Evolutionary conservation across 495 filamentous ascomycete genomes (phyloP).

Genomic region (Xanthoparmelia taractica): DNA sequence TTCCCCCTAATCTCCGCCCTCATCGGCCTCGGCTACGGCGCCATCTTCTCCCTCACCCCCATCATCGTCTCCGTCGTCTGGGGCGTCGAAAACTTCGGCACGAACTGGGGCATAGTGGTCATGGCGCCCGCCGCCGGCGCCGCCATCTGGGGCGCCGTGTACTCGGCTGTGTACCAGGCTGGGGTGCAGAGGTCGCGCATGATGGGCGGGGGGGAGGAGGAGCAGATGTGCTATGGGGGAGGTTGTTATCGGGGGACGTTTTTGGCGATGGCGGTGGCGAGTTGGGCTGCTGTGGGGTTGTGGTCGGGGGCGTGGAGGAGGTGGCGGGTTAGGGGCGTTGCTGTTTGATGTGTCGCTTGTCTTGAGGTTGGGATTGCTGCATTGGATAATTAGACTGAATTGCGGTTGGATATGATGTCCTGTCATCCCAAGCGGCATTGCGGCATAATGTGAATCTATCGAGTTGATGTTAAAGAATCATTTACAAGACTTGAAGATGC

Average conservation of each 20-base stretch:
- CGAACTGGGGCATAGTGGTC: conserved; percentile 93
- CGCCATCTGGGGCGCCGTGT: conserved; percentile 76
- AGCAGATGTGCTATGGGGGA: conserved; percentile 54
- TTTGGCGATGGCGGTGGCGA: conserved; percentile 70
- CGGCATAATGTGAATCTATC: not conserved
- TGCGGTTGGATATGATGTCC: not conserved
- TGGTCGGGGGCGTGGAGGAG: conserved; percentile 80
- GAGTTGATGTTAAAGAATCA: not conserved
- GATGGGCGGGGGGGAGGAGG: conserved; percentile 36
- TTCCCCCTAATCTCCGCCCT: conserved; percentile 75
- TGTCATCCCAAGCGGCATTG: not conserved
- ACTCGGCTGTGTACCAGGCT: conserved; percentile 68
- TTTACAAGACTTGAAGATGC: not conserved
- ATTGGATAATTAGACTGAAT: not conserved
- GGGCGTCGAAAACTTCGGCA: conserved; percentile 97
- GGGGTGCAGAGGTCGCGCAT: conserved; percentile 24
- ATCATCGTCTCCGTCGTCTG: conserved; percentile 92
- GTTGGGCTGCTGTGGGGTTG: conserved; percentile 66
- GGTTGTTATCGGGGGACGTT: conserved; percentile 70
- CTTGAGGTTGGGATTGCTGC: not conserved
- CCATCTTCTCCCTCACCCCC: conserved; percentile 77
- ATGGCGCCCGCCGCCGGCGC: conserved; percentile 82
- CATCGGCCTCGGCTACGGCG: conserved; percentile 86
- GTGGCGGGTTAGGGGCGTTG: conserved; percentile 72
- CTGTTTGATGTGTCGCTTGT: conserved; percentile 47